These are phyloP conservation scores for Pueraria montana DNA, from an alignment of 306 rosid genomes.

Conservation along the genomic window DNA sequence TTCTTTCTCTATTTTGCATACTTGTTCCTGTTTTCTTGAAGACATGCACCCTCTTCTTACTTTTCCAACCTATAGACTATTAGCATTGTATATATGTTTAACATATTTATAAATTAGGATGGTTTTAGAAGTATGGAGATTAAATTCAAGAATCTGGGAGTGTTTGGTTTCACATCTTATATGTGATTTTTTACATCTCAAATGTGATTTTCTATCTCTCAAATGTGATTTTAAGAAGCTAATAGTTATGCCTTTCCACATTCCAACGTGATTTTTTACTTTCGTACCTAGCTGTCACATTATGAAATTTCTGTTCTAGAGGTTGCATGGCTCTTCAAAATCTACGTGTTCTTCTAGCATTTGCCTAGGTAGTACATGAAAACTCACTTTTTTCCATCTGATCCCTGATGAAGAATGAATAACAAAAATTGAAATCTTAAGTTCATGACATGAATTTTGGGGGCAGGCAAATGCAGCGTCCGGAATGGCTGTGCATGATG, in stretches of 20 bases:
- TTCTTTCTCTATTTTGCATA: conserved; percentile 15
- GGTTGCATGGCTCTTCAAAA: conserved; percentile 21
- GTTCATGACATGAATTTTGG: conserved; percentile 31
- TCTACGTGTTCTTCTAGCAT: no score
- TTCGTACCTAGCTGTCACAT: not conserved
- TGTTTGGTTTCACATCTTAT: not conserved
- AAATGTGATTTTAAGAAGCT: not conserved
- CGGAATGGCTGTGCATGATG: conserved; percentile 89
- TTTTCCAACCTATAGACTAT: not conserved
- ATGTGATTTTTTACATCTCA: not conserved
- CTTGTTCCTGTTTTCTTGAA: conserved; percentile 3
- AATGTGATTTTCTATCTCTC: not conserved
- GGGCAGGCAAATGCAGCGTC: conserved; percentile 84
- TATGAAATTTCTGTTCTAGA: not conserved
- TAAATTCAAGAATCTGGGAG: not conserved
- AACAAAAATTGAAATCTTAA: not conserved
- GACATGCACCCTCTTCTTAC: not conserved
- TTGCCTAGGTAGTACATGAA: no score
- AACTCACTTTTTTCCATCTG: not conserved
- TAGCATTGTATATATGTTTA: not conserved
- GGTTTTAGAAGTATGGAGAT: not conserved
- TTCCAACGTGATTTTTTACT: no score
- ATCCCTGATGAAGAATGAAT: not conserved
- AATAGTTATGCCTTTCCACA: no score
- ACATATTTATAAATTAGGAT: not conserved